A percentile compares a stretch with the other conserved stretches of the same genome.
phyloP scores from a whole-genome alignment of 371 early-diverging fungal species.

The Mucor mucedo region DNA sequence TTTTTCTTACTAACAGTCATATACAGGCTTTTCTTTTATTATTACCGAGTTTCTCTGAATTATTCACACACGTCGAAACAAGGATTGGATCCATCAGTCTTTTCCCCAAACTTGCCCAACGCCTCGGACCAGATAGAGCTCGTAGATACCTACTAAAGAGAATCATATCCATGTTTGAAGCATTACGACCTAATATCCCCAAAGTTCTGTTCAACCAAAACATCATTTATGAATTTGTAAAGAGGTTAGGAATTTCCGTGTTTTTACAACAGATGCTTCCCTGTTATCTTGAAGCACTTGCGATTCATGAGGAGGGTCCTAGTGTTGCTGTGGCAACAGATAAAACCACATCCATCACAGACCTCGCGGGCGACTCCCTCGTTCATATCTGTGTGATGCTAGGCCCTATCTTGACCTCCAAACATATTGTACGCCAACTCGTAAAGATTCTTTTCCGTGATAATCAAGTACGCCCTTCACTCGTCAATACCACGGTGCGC shows the following conservation, averaged over 20 bases:
- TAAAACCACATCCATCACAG: background rate
- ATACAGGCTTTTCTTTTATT: slow-evolving; percentile 61
- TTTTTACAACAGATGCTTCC: slow-evolving; percentile 69
- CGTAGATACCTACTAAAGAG: slow-evolving; percentile 62
- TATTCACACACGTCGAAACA: slow-evolving; percentile 58
- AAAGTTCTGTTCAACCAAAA: slow-evolving; percentile 50
- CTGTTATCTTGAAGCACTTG: slow-evolving; percentile 64
- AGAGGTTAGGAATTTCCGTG: slow-evolving; percentile 57
- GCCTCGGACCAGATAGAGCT: slow-evolving; percentile 61
- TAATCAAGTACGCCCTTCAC: slow-evolving; percentile 40
- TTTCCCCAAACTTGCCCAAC: slow-evolving; percentile 64
- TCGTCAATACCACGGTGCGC: slow-evolving; percentile 51
- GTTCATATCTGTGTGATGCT: slow-evolving; percentile 57
- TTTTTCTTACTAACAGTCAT: too few relatives aligned
- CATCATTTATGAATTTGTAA: slow-evolving; percentile 57
- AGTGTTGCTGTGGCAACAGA: background rate
- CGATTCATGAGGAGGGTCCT: slow-evolving; percentile 25
- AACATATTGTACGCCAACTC: slow-evolving; percentile 66
- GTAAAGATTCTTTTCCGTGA: slow-evolving; percentile 63
- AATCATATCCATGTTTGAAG: slow-evolving; percentile 67
- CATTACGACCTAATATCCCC: slow-evolving; percentile 60
- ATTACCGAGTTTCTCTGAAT: slow-evolving; percentile 61
- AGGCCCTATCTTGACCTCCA: slow-evolving; percentile 66
- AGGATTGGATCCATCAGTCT: slow-evolving; percentile 59
- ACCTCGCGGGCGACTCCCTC: slow-evolving; percentile 54